phyloP scores from a whole-genome alignment of 2,329 filamentous ascomycete genomes.

The Botrytis galanthina region DNA sequence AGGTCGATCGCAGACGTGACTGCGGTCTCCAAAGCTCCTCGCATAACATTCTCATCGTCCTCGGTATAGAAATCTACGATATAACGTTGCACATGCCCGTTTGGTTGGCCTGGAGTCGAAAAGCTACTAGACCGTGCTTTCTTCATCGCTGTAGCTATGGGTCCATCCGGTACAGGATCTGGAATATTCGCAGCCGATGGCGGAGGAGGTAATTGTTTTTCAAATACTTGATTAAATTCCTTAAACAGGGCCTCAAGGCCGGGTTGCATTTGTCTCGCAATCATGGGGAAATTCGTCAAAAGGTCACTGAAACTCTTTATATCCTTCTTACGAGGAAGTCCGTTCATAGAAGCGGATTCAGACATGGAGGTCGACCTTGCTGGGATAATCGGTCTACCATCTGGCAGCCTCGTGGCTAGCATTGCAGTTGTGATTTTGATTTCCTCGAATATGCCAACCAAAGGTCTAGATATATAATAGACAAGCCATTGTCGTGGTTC shows the following conservation, averaged over 20 bases:
- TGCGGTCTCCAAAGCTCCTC: conserved; percentile 83
- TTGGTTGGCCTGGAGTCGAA: conserved; percentile 36
- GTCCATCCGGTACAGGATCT: conserved; percentile 57
- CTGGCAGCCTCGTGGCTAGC: conserved; percentile 47
- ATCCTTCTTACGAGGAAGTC: conserved; percentile 74
- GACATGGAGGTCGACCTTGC: conserved; percentile 24
- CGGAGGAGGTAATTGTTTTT: conserved; percentile 77
- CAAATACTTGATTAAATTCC: conserved; percentile 82
- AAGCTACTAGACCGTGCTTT: conserved; percentile 53
- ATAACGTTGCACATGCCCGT: conserved; percentile 40
- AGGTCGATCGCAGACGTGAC: conserved; percentile 92
- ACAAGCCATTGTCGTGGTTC: conserved; percentile 93
- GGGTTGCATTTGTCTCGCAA: conserved; percentile 91
- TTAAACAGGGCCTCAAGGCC: conserved; percentile 86
- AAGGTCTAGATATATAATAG: conserved; percentile 89
- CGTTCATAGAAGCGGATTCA: conserved; percentile 30
- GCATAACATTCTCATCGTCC: conserved; percentile 89
- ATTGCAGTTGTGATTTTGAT: conserved; percentile 67
- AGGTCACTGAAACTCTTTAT: conserved; percentile 89
- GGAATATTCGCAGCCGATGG: conserved; percentile 60
- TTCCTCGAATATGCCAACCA: conserved; percentile 81
- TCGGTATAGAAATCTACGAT: conserved; percentile 68
- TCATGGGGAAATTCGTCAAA: conserved; percentile 88
- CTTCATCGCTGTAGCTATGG: conserved; percentile 54
- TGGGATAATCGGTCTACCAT: conserved; percentile 32